Base-by-base conservation (phyloP, 805 yeast genomes). In the Torulaspora franciscae region DNA sequence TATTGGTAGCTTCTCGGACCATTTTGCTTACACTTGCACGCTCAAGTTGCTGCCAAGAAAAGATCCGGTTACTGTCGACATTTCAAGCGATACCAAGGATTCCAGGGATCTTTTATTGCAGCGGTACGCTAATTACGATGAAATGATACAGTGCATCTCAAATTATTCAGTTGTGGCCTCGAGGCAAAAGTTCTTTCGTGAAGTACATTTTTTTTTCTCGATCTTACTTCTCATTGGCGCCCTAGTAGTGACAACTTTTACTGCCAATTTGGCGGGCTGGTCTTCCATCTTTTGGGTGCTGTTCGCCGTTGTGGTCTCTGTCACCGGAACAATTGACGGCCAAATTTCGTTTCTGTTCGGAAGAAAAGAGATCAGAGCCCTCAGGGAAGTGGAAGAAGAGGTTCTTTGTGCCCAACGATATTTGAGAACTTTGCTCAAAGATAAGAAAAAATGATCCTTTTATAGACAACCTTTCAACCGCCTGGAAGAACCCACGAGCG, bases 1-100 rank as follows among this genome's bases (percentile, higher is more conserved):
- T 1, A 71, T 85, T 1, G 88, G 95, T 23, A 84, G 95, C 3
- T 82, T 77, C 50, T 87, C 96, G 0, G 99, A 93, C 60, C 99
- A 93, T 69, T 93, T 93, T 72, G 99, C 91, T 0, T 85, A 83
- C 56, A 56, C 73, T 1, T 73, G 79, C 33, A 65, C 71, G 1
- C 54, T 79, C 33, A 60, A 68, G 38, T 47, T 71, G 2, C 43
- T 58, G 14, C 54, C 60, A 6, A 51, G 40, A 38, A 26, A 32
- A 25, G 49, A 37, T 37, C 44, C 43, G 32, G 27, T 35, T 1
- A 46, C 40, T 2, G 37, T 26, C 6, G 43, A 46, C 32, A 27
- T 33, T 14, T 14, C 40, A 33, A 27, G 33, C 30, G 24, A 34
- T 35, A 15, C 43, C n/a, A 39, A 37, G n/a, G 46, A 40, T 7